Base-by-base conservation (phyloP, 192 early-diverging fungal species). In the Podila clonocystis region DNA sequence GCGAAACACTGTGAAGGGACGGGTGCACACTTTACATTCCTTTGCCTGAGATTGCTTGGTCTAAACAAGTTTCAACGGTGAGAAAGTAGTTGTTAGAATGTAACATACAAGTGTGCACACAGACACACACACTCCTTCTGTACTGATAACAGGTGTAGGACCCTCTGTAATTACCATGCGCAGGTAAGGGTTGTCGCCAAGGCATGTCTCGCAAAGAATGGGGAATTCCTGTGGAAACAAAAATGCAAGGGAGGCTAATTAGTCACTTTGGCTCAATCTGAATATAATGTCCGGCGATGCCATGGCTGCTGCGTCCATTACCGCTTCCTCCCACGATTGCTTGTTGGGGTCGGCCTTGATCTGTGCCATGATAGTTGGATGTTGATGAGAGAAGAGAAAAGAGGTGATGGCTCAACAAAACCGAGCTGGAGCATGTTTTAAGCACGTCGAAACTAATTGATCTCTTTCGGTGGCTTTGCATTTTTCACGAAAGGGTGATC, bases 161-260 rank as follows among this genome's bases (percentile, higher is more conserved):
- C 17, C 22, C 9, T 45, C 15, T 28, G 22, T 22, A n/a, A 49
- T 62, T 94, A 91, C 93, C 98, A 99, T 99, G 69, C 97, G 94
- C 63, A 99, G 91, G 73, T 99, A 99, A 31, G 98, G 98, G 73
- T 99, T 99, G 60, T 95, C 92, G 24, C 98, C 98, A 26, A 99
- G 87, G 72, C 98, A 99, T 50, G 96, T 96, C 84, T 98, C 97
- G 86, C 98, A 99, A 58, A 97, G 87, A 64, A 95, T 95, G 33
- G 94, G 94, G 69, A 95, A 95, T 74, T 93, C 94, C 87, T 88
- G 20, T 55, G 19, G 31, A 67, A 58, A 24, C 61, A 75, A n/a
- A 57, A 41, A 11, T 9, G 31, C 31, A 60, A 50, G 49, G 30
- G 17, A 28, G 45, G 41, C 20, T 30, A 45, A 38, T 63, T 62